Conservation (phyloP, 2,329 filamentous ascomycete species). For the Diplodia sapinea region DNA sequence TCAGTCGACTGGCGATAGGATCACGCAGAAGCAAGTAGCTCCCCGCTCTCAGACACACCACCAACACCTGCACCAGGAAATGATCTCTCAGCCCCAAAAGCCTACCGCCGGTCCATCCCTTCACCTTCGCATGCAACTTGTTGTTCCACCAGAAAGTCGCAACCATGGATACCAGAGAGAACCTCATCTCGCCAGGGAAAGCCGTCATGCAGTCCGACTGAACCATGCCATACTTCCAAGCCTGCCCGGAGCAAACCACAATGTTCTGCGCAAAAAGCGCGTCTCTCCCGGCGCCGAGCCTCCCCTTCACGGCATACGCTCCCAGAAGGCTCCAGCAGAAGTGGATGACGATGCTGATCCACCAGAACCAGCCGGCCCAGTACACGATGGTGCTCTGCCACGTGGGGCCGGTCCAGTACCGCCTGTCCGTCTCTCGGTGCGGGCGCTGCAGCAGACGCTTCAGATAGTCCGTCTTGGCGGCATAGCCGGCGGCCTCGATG, state of each 20-base stretch:
- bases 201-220: conserved; percentile 41
- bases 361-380: conserved; percentile 52
- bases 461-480: conserved; percentile 81
- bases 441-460: conserved; percentile 73
- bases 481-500: conserved; percentile 75
- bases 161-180: conserved; percentile 56
- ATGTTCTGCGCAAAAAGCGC: conserved; percentile 14
- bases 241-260: conserved; percentile 38
- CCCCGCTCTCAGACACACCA: conserved; percentile 62
- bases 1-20: conserved; percentile 33
- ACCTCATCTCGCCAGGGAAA: conserved; percentile 35
- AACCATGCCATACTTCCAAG: conserved; percentile 35
- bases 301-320: conserved; percentile 35
- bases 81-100: conserved; percentile 67
- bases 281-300: conserved; percentile 20
- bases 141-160: conserved; percentile 72
- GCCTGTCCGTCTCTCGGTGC: conserved; percentile 35
- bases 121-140: conserved; percentile 67
- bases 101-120: conserved; percentile 54
- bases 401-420: conserved; percentile 47
- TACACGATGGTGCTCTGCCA: conserved; percentile 51
- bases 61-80: conserved; percentile 68
- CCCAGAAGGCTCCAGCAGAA: conserved; percentile 46
- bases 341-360: conserved; percentile 46
- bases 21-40: conserved; percentile 43